Base-by-base conservation (phyloP, 345 rosid genomes). In the Acer yangbiense region DNA sequence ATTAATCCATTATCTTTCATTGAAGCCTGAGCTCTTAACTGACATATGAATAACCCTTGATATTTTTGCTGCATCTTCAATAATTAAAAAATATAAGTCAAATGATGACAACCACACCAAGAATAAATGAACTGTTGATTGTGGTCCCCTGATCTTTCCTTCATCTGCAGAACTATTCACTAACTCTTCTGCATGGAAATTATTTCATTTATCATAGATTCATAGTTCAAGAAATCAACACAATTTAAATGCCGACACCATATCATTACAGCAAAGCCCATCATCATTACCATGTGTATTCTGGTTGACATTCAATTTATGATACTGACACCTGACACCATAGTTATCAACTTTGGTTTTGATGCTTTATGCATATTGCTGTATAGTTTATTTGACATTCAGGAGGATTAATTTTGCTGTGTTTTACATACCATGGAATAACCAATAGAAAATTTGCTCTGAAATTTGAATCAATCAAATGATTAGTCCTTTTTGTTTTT, bases 351-450 rank as follows among this genome's bases (percentile, higher is more conserved):
- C 17, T 57, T 61, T 43, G 14, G 43, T 55, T 55, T 29, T 21
- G 64, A 71, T 29, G 20, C 39, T 4, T 52, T 32, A 17, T 60
- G 68, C 76, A 20, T 27, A 44, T 43, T 39, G n/a, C 23, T 62
- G 9, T 44, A 18, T 25, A 8, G 35, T 18, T 25, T 14, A 23
- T 62, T 62, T 27, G 13, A 55, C 55, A 44, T 73, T 73, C 16
- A 44, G 18, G 57, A 14, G 21, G 68, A 61, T 73, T 73, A 13
- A 73, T 6, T 73, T 23, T 73, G 23, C 21, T 73, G 76, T 21
- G 10, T 63, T 39, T 35, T 17, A 57, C 65, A 20, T 41, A 25
- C 64, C 62, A 20, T 57, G 48, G 68, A 73, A 9, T 43, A 6
- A 73, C 58, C 48, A 73, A n/a, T 54, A 54, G 13, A 14, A 8